phyloP scores from a whole-genome alignment of 1,139 yeast genomes.

The Yamadazyma atlantica region DNA sequence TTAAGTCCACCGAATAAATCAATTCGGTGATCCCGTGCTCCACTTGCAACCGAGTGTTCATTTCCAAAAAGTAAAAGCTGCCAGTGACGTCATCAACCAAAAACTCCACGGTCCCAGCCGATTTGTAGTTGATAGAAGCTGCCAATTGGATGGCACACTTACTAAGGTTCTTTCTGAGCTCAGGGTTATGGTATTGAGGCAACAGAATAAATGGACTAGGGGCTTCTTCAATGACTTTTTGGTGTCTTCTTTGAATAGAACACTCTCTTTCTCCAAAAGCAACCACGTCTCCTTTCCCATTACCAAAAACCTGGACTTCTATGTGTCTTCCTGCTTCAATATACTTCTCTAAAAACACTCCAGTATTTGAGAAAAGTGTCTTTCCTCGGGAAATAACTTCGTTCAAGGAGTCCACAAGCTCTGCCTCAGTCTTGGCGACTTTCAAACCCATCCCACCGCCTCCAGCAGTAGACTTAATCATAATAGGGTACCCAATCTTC shows the following conservation, averaged over 20 bases:
- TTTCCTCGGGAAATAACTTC: constrained; percentile 44
- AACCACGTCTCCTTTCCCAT: constrained; percentile 41
- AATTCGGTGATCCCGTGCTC: constrained; percentile 40
- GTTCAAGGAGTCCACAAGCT: constrained; percentile 30
- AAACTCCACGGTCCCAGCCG: constrained; percentile 39
- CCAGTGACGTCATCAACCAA: constrained; percentile 33
- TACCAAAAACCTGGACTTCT: constrained; percentile 48
- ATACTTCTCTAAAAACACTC: constrained; percentile 45
- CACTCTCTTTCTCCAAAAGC: constrained; percentile 50
- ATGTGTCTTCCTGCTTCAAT: constrained; percentile 45
- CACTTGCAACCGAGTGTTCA: constrained; percentile 38
- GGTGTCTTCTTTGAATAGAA: constrained; percentile 49
- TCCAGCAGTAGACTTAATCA: constrained; percentile 51
- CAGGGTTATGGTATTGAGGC: constrained; percentile 10
- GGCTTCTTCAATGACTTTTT: constrained; percentile 49
- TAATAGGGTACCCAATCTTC: constrained; percentile 45
- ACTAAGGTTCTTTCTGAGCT: constrained; percentile 17
- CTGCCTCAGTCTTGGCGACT: constrained; percentile 32
- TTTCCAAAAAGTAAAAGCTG: constrained; percentile 30
- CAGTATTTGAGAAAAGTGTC: constrained; percentile 36
- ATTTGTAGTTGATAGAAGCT: constrained; percentile 27
- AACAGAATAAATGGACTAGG: constrained; percentile 35
- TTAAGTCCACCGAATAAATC: constrained; percentile 29
- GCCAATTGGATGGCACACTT: constrained; percentile 26
- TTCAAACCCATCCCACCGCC: constrained; percentile 56